Evolutionary conservation across 129 eudicot genomes (phyloP), one percentile per base, ranked within the genome.

Genomic region (Ambrosia artemisiifolia): DNA sequence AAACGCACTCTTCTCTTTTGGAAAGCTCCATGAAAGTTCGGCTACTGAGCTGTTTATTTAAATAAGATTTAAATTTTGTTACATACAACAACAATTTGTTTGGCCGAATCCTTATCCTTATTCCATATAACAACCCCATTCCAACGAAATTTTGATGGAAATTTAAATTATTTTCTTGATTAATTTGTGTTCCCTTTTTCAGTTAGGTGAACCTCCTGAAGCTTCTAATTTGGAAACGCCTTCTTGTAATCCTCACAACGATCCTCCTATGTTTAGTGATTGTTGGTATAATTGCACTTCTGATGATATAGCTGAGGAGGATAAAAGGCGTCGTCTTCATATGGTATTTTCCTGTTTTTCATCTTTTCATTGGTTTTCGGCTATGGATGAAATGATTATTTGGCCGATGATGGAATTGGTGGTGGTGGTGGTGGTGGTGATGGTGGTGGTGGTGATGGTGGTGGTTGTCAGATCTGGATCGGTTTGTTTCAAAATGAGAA

Each of bases 251-350:
- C 87, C 96, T 59, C 88, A 87, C 33, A 84, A 79, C 10, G 90
- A 85, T 77, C 96, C 96, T 57, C 96, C 98, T 30, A 71, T 93
- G 50, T 72, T 69, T 42, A 92, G 95, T 11, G 96, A 93, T 55
- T 93, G 98, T 71, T 93, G 98, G 98, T 93, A 93, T 71, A 93
- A 84, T 63, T 93, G 98, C 79, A 93, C 98, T 32, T 77, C 78
- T 7, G 91, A 93, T 77, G 98, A 93, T 79, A 84, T 93, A 73
- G 89, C 95, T 7, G 91, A 85, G 74, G 92, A 85, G 76, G 96
- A 93, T 84, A 93, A 93, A 77, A 93, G 84, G 82, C 82, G 66
- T 50, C 92, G 98, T 35, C 98, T 93, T 70, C 91, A 87, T 36
- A 90, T 83, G 96, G 98, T 89, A 80, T 12, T 10, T 38, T 47